phyloP scores from a whole-genome alignment of 208 protist genomes.

The Leishmania major region DNA sequence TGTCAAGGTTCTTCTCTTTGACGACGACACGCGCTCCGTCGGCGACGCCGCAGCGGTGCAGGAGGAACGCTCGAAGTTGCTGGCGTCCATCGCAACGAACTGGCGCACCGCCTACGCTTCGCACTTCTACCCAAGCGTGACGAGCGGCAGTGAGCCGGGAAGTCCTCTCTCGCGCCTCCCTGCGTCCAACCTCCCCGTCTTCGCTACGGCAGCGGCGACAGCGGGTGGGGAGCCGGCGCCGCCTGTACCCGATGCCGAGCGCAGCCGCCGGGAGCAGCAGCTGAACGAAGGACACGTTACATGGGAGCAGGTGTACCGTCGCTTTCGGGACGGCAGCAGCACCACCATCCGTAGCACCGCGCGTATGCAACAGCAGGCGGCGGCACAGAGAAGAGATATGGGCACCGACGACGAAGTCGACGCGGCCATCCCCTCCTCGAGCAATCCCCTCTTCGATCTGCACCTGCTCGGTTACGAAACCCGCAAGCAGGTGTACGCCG shows the following conservation, averaged over 20 bases:
- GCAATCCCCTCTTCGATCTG: slow-evolving; percentile 32
- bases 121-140: slow-evolving; percentile 20
- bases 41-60: slow-evolving; percentile 26
- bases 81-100: slow-evolving; percentile 19
- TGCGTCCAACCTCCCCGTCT: neutral
- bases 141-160: slow-evolving; percentile 14
- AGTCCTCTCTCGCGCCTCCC: neutral
- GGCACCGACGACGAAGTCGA: neutral
- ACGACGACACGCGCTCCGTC: slow-evolving; percentile 30
- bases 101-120: slow-evolving; percentile 33
- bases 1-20: slow-evolving; percentile 32
- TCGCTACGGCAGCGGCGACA: neutral
- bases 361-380: neutral
- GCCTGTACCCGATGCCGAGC: neutral
- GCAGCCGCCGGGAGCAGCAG: neutral
- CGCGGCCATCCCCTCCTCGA: slow-evolving; percentile 18
- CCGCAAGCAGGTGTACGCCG: slow-evolving; percentile 29
- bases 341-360: neutral
- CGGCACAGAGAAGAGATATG: neutral
- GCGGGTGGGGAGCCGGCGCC: neutral
- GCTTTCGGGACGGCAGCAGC: slow-evolving; percentile 21
- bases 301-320: slow-evolving; percentile 30
- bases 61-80: slow-evolving; percentile 27
- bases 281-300: neutral
- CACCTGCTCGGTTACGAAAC: slow-evolving; percentile 29